These are phyloP conservation scores for Tephrocybe sp. DNA, from an alignment of 768 basidiomycete genomes.

Conservation along the genomic window DNA sequence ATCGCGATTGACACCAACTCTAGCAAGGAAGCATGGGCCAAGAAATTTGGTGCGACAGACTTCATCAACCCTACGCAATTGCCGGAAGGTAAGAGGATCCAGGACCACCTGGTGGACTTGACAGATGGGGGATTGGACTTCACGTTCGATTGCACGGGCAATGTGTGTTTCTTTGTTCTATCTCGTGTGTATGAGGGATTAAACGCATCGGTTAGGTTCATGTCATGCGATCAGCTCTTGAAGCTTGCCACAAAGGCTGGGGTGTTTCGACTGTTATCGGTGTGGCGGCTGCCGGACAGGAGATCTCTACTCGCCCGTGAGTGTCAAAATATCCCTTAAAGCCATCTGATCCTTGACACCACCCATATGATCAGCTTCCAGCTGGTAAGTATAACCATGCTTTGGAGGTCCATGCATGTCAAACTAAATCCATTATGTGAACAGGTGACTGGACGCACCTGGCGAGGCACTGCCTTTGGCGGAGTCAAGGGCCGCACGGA, in stretches of 20 bases:
- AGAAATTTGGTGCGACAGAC: slow-evolving; percentile 92
- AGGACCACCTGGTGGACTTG: slow-evolving; percentile 85
- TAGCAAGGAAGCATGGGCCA: slow-evolving; percentile 82
- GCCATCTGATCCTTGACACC: slow-evolving; percentile 4
- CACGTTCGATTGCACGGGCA: slow-evolving; percentile 97
- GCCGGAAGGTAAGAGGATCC: slow-evolving; percentile 78
- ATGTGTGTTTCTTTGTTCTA: slow-evolving; percentile 34
- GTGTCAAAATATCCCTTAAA: slow-evolving; percentile 23
- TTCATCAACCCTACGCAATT: slow-evolving; percentile 83
- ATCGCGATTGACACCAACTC: slow-evolving; percentile 93
- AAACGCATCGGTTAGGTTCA: slow-evolving; percentile 50
- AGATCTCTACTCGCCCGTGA: slow-evolving; percentile 86
- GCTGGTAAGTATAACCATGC: slow-evolving; percentile 33
- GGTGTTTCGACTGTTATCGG: slow-evolving; percentile 95
- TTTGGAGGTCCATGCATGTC: not conserved
- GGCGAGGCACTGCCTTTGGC: slow-evolving; percentile 95
- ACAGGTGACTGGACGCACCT: slow-evolving; percentile 85
- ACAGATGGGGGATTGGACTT: slow-evolving; percentile 97
- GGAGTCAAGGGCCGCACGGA: slow-evolving; percentile 98
- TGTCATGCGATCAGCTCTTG: slow-evolving; percentile 93
- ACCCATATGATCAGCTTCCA: slow-evolving; percentile 48
- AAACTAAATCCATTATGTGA: slow-evolving; percentile 13
- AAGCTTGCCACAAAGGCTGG: slow-evolving; percentile 99
- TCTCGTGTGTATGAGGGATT: not conserved
- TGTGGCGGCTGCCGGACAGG: slow-evolving; percentile 95